Conservation (phyloP, 1,284 basidiomycete genomes). For the Flammula alnicola region DNA sequence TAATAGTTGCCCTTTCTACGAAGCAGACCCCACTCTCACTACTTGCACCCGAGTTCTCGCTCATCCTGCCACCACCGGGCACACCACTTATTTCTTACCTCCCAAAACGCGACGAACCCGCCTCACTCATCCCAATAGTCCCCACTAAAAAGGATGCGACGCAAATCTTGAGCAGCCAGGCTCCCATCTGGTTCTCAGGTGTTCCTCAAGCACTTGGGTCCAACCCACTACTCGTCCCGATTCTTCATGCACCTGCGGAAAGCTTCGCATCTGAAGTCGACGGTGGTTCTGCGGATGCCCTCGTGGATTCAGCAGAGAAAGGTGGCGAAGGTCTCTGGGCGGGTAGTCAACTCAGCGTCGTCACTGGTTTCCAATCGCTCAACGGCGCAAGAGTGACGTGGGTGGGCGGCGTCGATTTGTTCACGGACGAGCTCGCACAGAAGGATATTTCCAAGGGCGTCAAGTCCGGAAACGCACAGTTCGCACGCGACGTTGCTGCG, state of each 20-base stretch:
- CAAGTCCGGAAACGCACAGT: slow-evolving; percentile 75
- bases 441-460: slow-evolving; percentile 65
- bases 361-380: slow-evolving; percentile 88
- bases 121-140: slow-evolving; percentile 61
- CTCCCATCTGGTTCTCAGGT: slow-evolving; percentile 79
- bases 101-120: slow-evolving; percentile 63
- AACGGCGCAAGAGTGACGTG: slow-evolving; percentile 83
- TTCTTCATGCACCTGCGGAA: slow-evolving; percentile 79
- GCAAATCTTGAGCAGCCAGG: slow-evolving; percentile 45
- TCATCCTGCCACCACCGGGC: slow-evolving; percentile 74
- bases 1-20: slow-evolving; percentile 82
- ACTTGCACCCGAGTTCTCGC: slow-evolving; percentile 77
- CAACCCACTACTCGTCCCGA: slow-evolving; percentile 84
- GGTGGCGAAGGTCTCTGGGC: slow-evolving; percentile 80
- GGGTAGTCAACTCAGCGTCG: slow-evolving; percentile 75
- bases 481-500: slow-evolving; percentile 75
- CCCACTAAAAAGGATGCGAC: slow-evolving; percentile 38
- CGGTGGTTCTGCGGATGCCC: slow-evolving; percentile 57
- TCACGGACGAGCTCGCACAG: slow-evolving; percentile 72
- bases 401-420: slow-evolving; percentile 81
- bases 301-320: slow-evolving; percentile 71
- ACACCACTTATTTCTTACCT: slow-evolving; percentile 79
- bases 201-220: slow-evolving; percentile 73
- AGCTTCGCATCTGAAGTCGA: slow-evolving; percentile 72
- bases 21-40: slow-evolving; percentile 73